Base-by-base conservation (phyloP, 2,329 filamentous ascomycete species). In the Colletotrichum tanaceti region DNA sequence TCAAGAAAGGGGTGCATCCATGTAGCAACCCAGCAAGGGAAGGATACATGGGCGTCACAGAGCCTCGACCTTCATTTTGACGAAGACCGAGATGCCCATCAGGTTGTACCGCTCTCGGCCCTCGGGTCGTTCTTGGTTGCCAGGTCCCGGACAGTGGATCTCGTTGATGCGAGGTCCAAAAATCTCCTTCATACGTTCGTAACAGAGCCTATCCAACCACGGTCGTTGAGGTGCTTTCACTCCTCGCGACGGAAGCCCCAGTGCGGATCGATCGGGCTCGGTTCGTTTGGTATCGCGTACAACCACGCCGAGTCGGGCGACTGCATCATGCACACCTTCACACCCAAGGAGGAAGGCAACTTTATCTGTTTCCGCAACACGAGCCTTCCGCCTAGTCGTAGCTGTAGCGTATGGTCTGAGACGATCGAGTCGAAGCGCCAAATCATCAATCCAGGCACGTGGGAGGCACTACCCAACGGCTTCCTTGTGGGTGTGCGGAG, bases 281-380 rank as follows among this genome's bases (percentile, higher is more conserved):
- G 83, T 35, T 89, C 85, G 16, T 81, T 93, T n/a, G 89, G 87
- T 0, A 78, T 93, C 24, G 87, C 86, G 14, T 93, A 93, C 74
- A 84, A 84, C 3, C 85, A 87, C 67, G 79, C 82, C 4, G 86
- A 88, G 22, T 87, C 86, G 0, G 85, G 87, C 13, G 85, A 90
- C 57, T 88, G 90, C 65, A 82, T 92, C 22, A 80, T 93, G 70
- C 89, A 91, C 61, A 90, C 85, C 0, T 92, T 90, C 73, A 80
- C 84, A 0, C 85, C 88, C 0, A 78, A 83, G 11, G 79, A 83
- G 38, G 85, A 87, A 13, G 83, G 78, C 43, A 86, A 83, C 73
- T 83, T 80, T 59, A 87, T 93, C 13, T 89, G 86, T 74, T 85
- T 90, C 59, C 83, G 84, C 52, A 81, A 84, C 66, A 79, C 80